Evolutionary conservation across 139 green algal genomes (phyloP).

Genomic region (Ettlia oleoabundans): DNA sequence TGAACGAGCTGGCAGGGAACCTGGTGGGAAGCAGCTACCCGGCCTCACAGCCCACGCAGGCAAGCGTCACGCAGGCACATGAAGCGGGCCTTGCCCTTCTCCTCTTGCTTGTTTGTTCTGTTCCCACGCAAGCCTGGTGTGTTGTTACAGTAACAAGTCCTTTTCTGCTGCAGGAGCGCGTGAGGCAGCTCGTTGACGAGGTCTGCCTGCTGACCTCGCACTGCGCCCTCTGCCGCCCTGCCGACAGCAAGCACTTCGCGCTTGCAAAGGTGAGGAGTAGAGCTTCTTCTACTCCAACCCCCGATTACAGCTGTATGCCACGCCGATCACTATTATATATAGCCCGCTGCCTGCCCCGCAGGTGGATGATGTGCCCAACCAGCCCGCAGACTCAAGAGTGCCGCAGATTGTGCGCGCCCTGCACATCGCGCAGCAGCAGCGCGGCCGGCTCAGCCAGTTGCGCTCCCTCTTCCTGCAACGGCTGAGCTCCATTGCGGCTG

Average conservation of each 20-base stretch:
- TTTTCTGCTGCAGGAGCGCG: slow-evolving; percentile 13
- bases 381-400: slow-evolving; percentile 30
- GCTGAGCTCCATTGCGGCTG: slow-evolving; percentile 34
- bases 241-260: slow-evolving; percentile 35
- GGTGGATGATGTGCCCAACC: slow-evolving; percentile 18
- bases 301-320: not conserved
- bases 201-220: slow-evolving; percentile 26
- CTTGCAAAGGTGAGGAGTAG: not conserved
- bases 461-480: slow-evolving; percentile 46
- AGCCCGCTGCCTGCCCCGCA: not conserved
- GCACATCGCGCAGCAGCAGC: slow-evolving; percentile 34
- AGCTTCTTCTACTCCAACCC: no score
- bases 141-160: not conserved
- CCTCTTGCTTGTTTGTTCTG: not conserved
- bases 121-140: not conserved
- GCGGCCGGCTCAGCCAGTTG: slow-evolving; percentile 47
- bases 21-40: slow-evolving; percentile 36
- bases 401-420: slow-evolving; percentile 39
- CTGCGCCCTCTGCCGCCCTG: slow-evolving; percentile 27
- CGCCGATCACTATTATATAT: no score
- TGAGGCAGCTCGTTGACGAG: slow-evolving; percentile 30
- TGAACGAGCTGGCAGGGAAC: slow-evolving; percentile 47
- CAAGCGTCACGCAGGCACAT: not conserved
- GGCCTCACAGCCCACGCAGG: not conserved
- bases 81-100: not conserved